Evolutionary conservation across 1,284 basidiomycete species (phyloP).

Genomic region (Apiotrichum porosum): DNA sequence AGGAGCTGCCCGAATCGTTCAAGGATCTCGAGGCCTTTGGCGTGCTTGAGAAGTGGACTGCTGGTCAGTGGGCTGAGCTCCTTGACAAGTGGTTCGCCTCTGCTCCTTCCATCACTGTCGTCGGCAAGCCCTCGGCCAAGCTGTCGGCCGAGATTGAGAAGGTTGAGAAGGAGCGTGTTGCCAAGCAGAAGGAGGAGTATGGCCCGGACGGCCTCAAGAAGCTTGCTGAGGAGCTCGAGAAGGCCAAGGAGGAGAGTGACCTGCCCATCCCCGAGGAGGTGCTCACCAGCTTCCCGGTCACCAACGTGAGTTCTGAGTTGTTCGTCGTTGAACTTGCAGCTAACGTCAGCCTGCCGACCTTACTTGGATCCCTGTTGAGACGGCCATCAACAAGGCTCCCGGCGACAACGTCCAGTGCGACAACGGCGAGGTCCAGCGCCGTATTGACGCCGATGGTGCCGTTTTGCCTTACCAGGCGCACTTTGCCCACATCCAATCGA

Average conservation of each 20-base stretch:
- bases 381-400: conserved; percentile 41
- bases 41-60: conserved; percentile 65
- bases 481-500: conserved; percentile 86
- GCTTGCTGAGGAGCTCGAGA: conserved; percentile 65
- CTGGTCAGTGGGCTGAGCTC: conserved; percentile 72
- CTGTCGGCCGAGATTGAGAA: conserved; percentile 75
- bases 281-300: conserved; percentile 77
- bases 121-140: conserved; percentile 83
- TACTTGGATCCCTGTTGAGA: conserved; percentile 91
- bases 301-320: too few relatives aligned
- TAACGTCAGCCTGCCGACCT: conserved; percentile 83
- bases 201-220: conserved; percentile 76
- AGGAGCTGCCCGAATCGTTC: conserved; percentile 67
- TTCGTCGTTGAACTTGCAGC: too few relatives aligned
- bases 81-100: conserved; percentile 68
- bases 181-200: conserved; percentile 63
- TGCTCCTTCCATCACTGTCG: conserved; percentile 64
- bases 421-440: conserved; percentile 53
- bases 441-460: conserved; percentile 67
- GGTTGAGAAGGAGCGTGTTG: conserved; percentile 74
- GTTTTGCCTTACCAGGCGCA: conserved; percentile 83
- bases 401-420: conserved; percentile 24
- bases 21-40: conserved; percentile 74
- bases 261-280: conserved; percentile 73
- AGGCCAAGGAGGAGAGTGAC: conserved; percentile 83